These are phyloP conservation scores for Hsuehochloa calcarea DNA, from an alignment of 176 grass and related monocot genomes.

Conservation along the genomic window DNA sequence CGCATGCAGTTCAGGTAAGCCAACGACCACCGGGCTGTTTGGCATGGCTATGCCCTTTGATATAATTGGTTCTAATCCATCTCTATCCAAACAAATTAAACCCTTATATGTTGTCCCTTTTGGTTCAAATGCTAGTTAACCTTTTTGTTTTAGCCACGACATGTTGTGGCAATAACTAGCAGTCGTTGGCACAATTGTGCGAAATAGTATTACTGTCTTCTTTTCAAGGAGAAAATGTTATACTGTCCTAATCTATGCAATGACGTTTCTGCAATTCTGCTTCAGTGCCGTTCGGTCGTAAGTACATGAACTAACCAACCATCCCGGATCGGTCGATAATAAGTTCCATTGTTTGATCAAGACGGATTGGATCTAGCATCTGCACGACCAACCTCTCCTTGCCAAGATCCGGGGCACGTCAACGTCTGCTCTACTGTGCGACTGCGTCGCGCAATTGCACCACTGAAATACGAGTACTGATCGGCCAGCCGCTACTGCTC, in stretches of 20 bases:
- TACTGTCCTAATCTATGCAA: neutral
- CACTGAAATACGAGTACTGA: neutral
- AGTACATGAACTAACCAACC: neutral
- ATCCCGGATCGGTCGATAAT: neutral
- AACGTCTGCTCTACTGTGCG: neutral
- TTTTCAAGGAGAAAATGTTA: neutral
- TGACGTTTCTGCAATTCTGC: neutral
- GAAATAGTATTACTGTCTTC: neutral
- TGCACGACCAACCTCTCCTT: neutral
- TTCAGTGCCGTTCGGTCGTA: neutral
- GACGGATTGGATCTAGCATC: neutral
- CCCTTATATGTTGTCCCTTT: neutral
- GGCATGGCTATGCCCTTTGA: neutral
- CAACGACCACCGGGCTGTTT: slow-evolving; percentile 6
- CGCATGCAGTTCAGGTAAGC: slow-evolving; percentile 16
- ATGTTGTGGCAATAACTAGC: neutral
- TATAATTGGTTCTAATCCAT: too few relatives aligned
- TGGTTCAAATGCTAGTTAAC: neutral
- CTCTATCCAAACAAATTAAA: too few relatives aligned
- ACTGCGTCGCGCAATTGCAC: neutral
- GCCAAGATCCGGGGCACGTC: neutral
- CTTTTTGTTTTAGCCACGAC: too few relatives aligned
- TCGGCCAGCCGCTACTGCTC: neutral
- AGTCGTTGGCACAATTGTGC: neutral
- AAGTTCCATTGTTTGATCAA: neutral